Base-by-base conservation (phyloP, 192 early-diverging fungal genomes). In the Linnemannia zychae region DNA sequence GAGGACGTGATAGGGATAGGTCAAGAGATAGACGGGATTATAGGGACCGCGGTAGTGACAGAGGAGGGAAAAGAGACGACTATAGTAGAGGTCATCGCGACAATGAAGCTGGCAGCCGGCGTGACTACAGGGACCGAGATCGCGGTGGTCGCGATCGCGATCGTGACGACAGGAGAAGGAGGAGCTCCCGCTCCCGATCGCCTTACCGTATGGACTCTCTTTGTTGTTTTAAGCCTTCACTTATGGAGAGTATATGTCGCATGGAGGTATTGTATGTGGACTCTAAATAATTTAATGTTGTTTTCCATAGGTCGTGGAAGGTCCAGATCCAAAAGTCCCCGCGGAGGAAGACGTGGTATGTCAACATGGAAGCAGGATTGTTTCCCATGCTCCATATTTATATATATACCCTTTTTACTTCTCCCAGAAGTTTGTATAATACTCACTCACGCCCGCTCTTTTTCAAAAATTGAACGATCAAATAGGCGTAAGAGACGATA, bases 291-390 rank as follows among this genome's bases (percentile, higher is more conserved):
- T 9, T 9, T 3, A 44, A 44, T 44, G 9, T 44, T 44, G 40
- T 44, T 44, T 2, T 44, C 15, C 48, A 38, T 81, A 81, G 77
- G 82, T 49, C 72, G 77, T 7, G 82, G 77, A 37, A 68, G 77
- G 76, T 85, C 83, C 52, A 78, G 83, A 65, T 85, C 83, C 12
- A 85, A 69, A 50, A 85, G 83, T 63, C 83, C 83, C 36, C 38
- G 78, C 17, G 33, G 67, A 37, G 44, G 72, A 2, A 46, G 70
- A 67, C 49, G 75, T 57, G 68, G 76, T 75, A 75, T 66, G 31
- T 44, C 40, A 9, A n/a, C n/a, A n/a, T n/a, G n/a, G n/a, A n/a
- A n/a, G n/a, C n/a, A n/a, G n/a, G n/a, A n/a, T n/a, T n/a, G n/a
- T n/a, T n/a, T n/a, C n/a, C n/a, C n/a, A n/a, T n/a, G n/a, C n/a